These are phyloP conservation scores for Lactuca saligna DNA, from an alignment of 129 eudicot species.

Conservation along the genomic window DNA sequence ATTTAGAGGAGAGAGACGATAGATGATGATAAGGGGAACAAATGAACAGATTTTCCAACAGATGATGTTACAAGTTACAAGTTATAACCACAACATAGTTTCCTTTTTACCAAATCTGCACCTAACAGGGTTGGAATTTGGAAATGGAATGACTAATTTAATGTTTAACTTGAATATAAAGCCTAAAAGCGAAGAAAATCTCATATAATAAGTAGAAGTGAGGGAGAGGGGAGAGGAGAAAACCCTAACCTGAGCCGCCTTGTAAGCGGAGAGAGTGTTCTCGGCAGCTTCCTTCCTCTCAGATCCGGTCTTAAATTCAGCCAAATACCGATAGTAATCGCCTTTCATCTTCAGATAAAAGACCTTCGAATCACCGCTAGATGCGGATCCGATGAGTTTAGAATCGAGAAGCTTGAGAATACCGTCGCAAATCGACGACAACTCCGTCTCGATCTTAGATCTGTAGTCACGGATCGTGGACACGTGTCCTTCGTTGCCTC, in stretches of 20 bases:
- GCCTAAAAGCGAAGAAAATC: neutral
- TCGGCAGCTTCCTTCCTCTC: constrained; percentile 88
- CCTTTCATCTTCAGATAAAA: constrained; percentile 88
- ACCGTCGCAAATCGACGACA: constrained; percentile 63
- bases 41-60: too few species aligned
- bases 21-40: neutral
- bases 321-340: constrained; percentile 76
- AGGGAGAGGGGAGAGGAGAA: neutral
- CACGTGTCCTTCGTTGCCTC: constrained; percentile 66
- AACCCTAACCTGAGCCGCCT: constrained; percentile 76
- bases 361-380: constrained; percentile 67
- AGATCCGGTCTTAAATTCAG: constrained; percentile 79
- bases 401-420: constrained; percentile 59
- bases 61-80: too few species aligned
- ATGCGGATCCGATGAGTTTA: constrained; percentile 57
- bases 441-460: constrained; percentile 75
- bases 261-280: constrained; percentile 71
- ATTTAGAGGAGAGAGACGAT: neutral
- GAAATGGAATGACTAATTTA: neutral
- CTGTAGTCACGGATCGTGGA: constrained; percentile 57
- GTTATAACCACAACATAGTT: too few species aligned
- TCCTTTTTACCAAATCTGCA: neutral
- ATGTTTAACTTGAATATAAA: constrained; percentile 4
- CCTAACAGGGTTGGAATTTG: neutral
- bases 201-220: neutral